These are phyloP conservation scores for Sporothrix dimorphospora DNA, from an alignment of 2,329 filamentous ascomycete genomes.

Conservation along the genomic window DNA sequence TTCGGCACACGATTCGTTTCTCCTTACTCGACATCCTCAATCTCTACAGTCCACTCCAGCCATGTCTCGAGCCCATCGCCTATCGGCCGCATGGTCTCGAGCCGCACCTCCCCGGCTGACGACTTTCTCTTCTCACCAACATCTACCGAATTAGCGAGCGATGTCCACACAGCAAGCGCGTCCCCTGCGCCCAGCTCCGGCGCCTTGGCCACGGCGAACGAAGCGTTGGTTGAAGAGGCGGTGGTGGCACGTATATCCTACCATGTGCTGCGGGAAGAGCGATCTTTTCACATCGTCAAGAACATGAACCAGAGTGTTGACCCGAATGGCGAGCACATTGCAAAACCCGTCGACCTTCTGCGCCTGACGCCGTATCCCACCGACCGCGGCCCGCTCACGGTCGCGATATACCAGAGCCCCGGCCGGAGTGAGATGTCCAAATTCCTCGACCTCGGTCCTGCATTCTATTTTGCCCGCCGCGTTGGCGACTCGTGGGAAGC, in stretches of 20 bases:
- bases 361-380: conserved; percentile 68
- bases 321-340: conserved; percentile 73
- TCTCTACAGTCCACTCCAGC: conserved; percentile 38
- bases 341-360: conserved; percentile 78
- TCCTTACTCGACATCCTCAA: conserved; percentile 50
- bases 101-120: conserved; percentile 51
- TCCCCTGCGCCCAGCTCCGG: conserved; percentile 42
- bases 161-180: conserved; percentile 41
- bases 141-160: conserved; percentile 46
- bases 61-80: conserved; percentile 50
- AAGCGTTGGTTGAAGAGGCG: conserved; percentile 61
- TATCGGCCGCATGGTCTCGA: conserved; percentile 48
- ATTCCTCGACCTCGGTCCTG: conserved; percentile 76
- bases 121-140: conserved; percentile 38
- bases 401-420: conserved; percentile 79
- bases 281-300: conserved; percentile 82
- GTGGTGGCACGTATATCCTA: conserved; percentile 83
- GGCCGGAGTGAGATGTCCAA: conserved; percentile 73
- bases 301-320: conserved; percentile 71
- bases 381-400: conserved; percentile 72
- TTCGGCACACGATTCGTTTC: conserved; percentile 64
- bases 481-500: conserved; percentile 55
- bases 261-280: conserved; percentile 80
- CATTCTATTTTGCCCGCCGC: conserved; percentile 64
- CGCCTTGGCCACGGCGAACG: conserved; percentile 47